Conservation (phyloP, 192 early-diverging fungal genomes). For the Coemansia sp. region DNA sequence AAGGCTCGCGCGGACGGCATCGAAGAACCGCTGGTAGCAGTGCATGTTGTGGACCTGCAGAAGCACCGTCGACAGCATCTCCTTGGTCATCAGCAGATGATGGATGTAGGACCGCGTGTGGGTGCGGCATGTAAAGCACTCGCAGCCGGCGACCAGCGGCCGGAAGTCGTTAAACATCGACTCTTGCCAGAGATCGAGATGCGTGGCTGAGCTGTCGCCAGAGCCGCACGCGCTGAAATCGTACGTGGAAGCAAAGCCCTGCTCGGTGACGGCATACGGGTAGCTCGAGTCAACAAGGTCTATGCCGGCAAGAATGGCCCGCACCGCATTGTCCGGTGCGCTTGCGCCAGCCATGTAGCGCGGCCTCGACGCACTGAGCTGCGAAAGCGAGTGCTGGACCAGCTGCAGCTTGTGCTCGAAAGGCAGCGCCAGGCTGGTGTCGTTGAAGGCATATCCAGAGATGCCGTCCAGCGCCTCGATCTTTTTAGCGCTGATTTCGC, state of each 20-base stretch:
- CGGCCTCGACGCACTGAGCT: conserved; percentile 33
- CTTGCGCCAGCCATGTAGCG: conserved; percentile 51
- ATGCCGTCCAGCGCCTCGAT: conserved; percentile 20
- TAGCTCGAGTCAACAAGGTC: conserved; percentile 75
- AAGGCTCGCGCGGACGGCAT: conserved; percentile 36
- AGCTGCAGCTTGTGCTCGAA: conserved; percentile 30
- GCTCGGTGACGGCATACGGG: conserved; percentile 60
- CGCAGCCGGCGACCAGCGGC: conserved; percentile 61
- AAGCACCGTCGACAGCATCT: conserved; percentile 75
- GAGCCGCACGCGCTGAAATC: conserved; percentile 22
- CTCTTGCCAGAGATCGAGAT: conserved; percentile 59
- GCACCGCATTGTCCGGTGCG: conserved; percentile 38
- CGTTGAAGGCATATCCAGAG: conserved; percentile 41
- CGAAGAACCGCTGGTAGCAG: conserved; percentile 46
- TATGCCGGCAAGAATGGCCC: conserved; percentile 53
- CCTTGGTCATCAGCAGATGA: conserved; percentile 67
- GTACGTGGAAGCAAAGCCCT: conserved; percentile 64
- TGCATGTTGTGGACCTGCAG: conserved; percentile 61
- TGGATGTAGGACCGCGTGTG: conserved; percentile 73
- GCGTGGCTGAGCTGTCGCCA: background rate
- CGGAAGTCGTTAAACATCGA: conserved; percentile 58
- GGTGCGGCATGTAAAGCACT: conserved; percentile 63
- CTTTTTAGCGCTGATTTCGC: conserved; percentile 25
- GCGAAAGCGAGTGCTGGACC: conserved; percentile 28
- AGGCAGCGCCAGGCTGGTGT: conserved; percentile 28